Percentiles rank a stretch among this genome's conserved stretches.
These are phyloP conservation scores for Mediolabrus comicus DNA, from an alignment of 108 stramenopile species.

Conservation along the genomic window DNA sequence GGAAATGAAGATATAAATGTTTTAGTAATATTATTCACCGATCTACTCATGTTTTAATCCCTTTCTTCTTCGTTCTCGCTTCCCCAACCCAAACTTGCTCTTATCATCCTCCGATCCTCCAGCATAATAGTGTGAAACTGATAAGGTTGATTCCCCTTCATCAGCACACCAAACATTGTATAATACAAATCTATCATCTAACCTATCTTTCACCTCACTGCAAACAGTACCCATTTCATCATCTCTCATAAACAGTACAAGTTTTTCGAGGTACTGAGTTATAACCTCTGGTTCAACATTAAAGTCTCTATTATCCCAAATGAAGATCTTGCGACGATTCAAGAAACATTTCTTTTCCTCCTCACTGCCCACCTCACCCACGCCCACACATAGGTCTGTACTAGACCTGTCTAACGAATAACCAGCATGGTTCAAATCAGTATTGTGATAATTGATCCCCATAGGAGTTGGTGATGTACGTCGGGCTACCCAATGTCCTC, in stretches of 20 bases:
- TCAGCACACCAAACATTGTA: conserved; percentile 34
- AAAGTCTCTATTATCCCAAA: conserved; percentile 42
- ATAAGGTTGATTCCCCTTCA: background rate
- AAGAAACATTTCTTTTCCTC: conserved; percentile 32
- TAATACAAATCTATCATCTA: conserved; percentile 32
- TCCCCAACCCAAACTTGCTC: background rate
- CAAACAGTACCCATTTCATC: conserved; percentile 3
- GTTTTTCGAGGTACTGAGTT: conserved; percentile 29
- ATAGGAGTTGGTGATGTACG: conserved; percentile 42
- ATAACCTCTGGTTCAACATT: conserved; percentile 19
- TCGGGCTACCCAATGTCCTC: conserved; percentile 39
- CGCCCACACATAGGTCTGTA: conserved; percentile 31
- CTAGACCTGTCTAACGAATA: conserved; percentile 37
- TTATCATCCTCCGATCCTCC: background rate
- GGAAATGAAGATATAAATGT: background rate
- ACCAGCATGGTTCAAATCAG: conserved; percentile 51
- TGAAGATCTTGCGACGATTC: conserved; percentile 14
- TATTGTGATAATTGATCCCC: conserved; percentile 53
- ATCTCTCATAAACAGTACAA: conserved; percentile 15
- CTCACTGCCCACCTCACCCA: conserved; percentile 9
- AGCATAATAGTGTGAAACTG: background rate
- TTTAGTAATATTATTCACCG: background rate
- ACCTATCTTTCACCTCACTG: conserved; percentile 4
- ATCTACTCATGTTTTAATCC: background rate
- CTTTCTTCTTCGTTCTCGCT: too few relatives aligned